These are phyloP conservation scores for Podaxis sp. DNA, from an alignment of 768 basidiomycete genomes.

Conservation along the genomic window DNA sequence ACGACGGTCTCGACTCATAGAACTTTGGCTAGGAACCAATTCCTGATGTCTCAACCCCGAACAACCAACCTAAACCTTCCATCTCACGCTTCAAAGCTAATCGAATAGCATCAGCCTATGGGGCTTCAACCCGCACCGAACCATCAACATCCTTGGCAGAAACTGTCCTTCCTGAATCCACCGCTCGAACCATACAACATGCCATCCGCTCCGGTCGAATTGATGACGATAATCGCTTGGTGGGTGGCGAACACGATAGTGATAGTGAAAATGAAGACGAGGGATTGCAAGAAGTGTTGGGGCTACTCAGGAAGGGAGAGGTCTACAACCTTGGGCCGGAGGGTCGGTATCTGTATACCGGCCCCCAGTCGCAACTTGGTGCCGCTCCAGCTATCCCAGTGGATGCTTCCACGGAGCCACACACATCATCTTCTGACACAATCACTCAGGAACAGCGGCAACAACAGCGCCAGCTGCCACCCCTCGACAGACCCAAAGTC, in stretches of 20 bases:
- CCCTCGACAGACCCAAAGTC: constrained; percentile 35
- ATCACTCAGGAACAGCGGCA: background rate
- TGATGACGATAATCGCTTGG: constrained; percentile 45
- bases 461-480: constrained; percentile 21
- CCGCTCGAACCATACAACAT: constrained; percentile 47
- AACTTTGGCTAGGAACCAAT: constrained; percentile 37
- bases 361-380: constrained; percentile 19
- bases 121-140: constrained; percentile 32
- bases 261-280: constrained; percentile 57
- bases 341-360: constrained; percentile 31
- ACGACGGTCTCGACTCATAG: constrained; percentile 8
- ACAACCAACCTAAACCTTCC: constrained; percentile 43
- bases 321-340: constrained; percentile 56
- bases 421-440: background rate
- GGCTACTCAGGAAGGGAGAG: constrained; percentile 49
- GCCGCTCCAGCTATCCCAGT: background rate
- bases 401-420: background rate
- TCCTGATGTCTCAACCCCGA: constrained; percentile 37
- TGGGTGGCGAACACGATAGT: constrained; percentile 54
- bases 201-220: constrained; percentile 59
- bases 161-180: constrained; percentile 43
- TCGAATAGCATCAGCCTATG: constrained; percentile 50
- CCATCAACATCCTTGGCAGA: constrained; percentile 38
- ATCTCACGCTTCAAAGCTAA: constrained; percentile 69
- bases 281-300: constrained; percentile 47